phyloP scores from a whole-genome alignment of 768 basidiomycete species.

The Panaeolus cyanescens region DNA sequence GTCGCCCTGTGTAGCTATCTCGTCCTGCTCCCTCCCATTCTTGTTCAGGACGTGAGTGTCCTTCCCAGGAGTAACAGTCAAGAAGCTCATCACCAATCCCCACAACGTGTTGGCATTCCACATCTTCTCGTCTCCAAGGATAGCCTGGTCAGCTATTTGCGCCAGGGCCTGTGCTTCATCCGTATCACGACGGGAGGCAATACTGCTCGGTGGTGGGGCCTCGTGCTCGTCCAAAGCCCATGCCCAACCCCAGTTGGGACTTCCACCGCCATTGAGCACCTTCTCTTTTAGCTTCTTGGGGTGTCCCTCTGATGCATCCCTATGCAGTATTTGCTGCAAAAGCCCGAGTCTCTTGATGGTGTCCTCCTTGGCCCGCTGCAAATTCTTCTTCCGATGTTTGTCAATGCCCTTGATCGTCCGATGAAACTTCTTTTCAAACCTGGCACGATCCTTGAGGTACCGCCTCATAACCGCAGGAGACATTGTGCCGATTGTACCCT shows the following conservation, averaged over 20 bases:
- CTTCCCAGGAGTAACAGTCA: conserved; percentile 55
- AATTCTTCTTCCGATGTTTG: conserved; percentile 63
- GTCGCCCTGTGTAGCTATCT: background rate
- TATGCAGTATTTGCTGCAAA: conserved; percentile 42
- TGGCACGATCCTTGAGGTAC: conserved; percentile 63
- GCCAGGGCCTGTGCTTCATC: conserved; percentile 74
- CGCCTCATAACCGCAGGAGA: conserved; percentile 76
- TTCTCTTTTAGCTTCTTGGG: conserved; percentile 32
- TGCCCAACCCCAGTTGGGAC: conserved; percentile 73
- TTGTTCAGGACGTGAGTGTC: conserved; percentile 23
- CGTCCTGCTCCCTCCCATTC: conserved; percentile 1
- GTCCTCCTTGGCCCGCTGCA: conserved; percentile 67
- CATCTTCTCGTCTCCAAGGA: conserved; percentile 55
- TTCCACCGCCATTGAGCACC: conserved; percentile 28
- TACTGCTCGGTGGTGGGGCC: conserved; percentile 87
- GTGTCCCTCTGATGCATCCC: conserved; percentile 17
- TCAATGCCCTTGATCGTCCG: conserved; percentile 59
- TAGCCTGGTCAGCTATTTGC: conserved; percentile 68
- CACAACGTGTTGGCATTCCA: conserved; percentile 75
- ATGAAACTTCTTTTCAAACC: conserved; percentile 71
- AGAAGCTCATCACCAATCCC: conserved; percentile 63
- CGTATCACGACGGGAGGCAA: conserved; percentile 88
- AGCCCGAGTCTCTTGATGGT: conserved; percentile 52
- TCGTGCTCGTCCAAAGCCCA: conserved; percentile 85
- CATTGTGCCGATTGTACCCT: conserved; percentile 68